Base-by-base conservation (phyloP, 345 rosid species). In the Theobroma cacao region DNA sequence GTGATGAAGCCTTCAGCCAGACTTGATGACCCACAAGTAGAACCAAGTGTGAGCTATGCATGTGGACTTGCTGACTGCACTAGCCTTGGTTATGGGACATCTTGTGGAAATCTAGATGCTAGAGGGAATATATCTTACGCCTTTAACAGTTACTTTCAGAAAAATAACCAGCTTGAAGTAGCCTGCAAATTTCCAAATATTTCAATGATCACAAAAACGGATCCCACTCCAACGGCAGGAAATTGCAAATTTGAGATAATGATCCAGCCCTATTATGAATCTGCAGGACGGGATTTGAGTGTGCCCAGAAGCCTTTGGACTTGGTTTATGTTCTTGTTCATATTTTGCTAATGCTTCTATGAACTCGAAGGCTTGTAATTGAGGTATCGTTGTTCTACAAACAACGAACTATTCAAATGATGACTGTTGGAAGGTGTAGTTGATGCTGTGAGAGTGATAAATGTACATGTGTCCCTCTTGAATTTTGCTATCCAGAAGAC, bases 121-220 rank as follows among this genome's bases (percentile, higher is more conserved):
- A 71, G 45, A 72, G 86, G 86, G 50, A 96, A 94, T 79, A 90
- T 96, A 65, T 96, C 98, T 0, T 96, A 84, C 75, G 99, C 99
- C 2, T 92, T 92, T 55, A 94, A 96, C 67, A 96, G 98, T 85
- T 96, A 92, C 79, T 96, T 82, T 83, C 99, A 96, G 91, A 88
- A 40, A 30, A 78, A 91, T 13, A 87, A 96, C 81, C 99, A 96
- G 86, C 82, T 78, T 0, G 97, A 94, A 2, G 77, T 13, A 1
- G 98, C 98, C 15, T 96, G 98, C 86, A 89, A 88, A 84, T 96
- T 96, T 79, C 81, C 93, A 5, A 90, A 92, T 80, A 71, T 94
- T 41, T 85, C 93, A 2, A 88, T 82, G 34, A 81, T 90, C 83
- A 88, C 91, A 0, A 91, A 82, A 83, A 50, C 80, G 0, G 82